Evolutionary conservation across 345 rosid genomes (phyloP).

Genomic region (Brassica juncea): DNA sequence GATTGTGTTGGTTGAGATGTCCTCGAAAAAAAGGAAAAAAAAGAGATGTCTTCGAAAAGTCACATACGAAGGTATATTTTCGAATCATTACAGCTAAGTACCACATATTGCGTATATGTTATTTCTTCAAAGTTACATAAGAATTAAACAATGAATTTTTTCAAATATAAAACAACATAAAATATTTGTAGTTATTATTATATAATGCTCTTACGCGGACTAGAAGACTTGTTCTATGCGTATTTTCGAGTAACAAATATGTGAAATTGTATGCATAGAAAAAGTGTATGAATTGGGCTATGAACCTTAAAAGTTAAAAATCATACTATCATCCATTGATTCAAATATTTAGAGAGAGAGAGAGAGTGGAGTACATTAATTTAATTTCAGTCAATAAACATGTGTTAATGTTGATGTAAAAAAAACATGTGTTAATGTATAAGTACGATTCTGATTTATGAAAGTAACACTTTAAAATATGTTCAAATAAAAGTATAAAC

Average conservation of each 20-base stretch:
- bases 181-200: background rate
- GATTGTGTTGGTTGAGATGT: background rate
- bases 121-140: background rate
- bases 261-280: background rate
- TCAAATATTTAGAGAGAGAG: too few species aligned
- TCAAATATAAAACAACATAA: too few species aligned
- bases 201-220: conserved; percentile 31
- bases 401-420: too few species aligned
- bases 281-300: background rate
- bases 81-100: background rate
- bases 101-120: background rate
- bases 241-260: background rate
- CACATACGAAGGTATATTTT: background rate
- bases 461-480: too few species aligned
- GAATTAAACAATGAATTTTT: too few species aligned
- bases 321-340: background rate
- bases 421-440: too few species aligned
- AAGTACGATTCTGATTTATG: too few species aligned
- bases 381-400: too few species aligned
- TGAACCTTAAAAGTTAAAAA: background rate
- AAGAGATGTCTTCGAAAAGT: background rate
- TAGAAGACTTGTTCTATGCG: conserved; percentile 23
- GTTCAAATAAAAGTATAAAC: too few species aligned
- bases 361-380: too few species aligned
- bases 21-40: background rate